Conservation (phyloP, 1,284 basidiomycete species). For the Anthracocystis walkeri region DNA sequence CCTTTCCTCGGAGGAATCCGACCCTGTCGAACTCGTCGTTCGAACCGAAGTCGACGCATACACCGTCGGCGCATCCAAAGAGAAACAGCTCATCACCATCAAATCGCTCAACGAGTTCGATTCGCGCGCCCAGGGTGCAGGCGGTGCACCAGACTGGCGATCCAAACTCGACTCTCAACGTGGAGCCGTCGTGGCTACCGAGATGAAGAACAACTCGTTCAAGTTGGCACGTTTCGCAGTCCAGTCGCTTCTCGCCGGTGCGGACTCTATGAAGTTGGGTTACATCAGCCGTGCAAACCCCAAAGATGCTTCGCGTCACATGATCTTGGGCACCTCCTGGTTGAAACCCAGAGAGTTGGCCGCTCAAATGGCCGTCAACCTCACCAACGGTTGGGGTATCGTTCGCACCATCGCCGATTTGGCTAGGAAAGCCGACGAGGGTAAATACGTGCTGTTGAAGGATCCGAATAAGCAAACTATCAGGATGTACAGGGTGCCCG, state of each 20-base stretch:
- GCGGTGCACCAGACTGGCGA: conserved; percentile 96
- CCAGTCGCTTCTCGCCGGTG: conserved; percentile 93
- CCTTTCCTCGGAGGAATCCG: conserved; percentile 88
- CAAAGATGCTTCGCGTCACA: conserved; percentile 93
- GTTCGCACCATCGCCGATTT: conserved; percentile 73
- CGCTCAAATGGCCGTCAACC: conserved; percentile 91
- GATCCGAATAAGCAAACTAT: conserved; percentile 78
- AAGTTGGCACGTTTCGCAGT: conserved; percentile 98
- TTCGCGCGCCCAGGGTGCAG: conserved; percentile 86
- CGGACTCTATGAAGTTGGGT: conserved; percentile 98
- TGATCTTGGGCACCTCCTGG: conserved; percentile 93
- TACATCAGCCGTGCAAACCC: conserved; percentile 91
- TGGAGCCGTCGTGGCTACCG: conserved; percentile 96
- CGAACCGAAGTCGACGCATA: conserved; percentile 97
- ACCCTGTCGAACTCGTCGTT: conserved; percentile 83
- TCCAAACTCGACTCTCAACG: conserved; percentile 94
- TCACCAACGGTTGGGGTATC: conserved; percentile 98
- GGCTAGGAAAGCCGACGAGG: conserved; percentile 57
- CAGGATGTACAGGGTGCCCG: conserved; percentile 90
- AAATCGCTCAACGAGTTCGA: conserved; percentile 98
- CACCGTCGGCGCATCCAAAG: conserved; percentile 63
- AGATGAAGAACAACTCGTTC: conserved; percentile 99
- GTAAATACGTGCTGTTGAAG: conserved; percentile 68
- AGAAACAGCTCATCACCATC: conserved; percentile 75
- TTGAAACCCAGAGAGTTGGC: conserved; percentile 96